Evolutionary conservation across 805 yeast species (phyloP), one percentile per base, ranked within the genome.

Genomic region (Suhomyces kilbournensis): DNA sequence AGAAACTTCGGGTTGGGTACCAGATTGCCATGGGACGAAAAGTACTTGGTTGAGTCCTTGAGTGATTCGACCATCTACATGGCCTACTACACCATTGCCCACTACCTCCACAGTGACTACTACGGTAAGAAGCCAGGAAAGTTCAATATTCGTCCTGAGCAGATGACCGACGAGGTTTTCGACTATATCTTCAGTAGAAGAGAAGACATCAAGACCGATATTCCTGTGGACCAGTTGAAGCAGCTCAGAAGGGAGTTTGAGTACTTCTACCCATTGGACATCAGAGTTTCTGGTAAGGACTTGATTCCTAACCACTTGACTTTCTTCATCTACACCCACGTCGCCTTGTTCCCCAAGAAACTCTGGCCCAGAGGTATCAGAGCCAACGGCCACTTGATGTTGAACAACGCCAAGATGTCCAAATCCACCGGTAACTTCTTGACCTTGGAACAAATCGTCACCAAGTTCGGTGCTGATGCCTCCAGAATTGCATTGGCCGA

Each of bases 361-460:
- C 83, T 81, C 78, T 94, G 98, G 98, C 99, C 98, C 56, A 80
- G 72, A 61, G 97, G 97, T 70, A 81, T 94, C 58, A 86, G 99
- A 74, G 88, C 89, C 57, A 94, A 94, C 65, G 99, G 99, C 60
- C 99, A 94, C 69, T 82, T 94, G 75, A 72, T 94, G 79, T 82
- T 94, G 70, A 94, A 94, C 77, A 93, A 94, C 69, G 94, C 93
- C 63, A 94, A 94, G 81, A 94, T 94, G 99, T 86, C 97, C 51
- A 94, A 94, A 72, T 88, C 96, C 30, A 93, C 98, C 30, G 99
- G 99, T 74, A 94, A 94, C 77, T 94, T 94, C 69, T 79, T 90
- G 85, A 94, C 98, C 48, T 78, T 94, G 70, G 81, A 85, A 62
- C 90, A 94, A 70, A 81, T 88, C 68, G 85, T 86, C 54, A 79